Conservation (phyloP, 768 basidiomycete genomes). For the Rhodotorula graminis region DNA sequence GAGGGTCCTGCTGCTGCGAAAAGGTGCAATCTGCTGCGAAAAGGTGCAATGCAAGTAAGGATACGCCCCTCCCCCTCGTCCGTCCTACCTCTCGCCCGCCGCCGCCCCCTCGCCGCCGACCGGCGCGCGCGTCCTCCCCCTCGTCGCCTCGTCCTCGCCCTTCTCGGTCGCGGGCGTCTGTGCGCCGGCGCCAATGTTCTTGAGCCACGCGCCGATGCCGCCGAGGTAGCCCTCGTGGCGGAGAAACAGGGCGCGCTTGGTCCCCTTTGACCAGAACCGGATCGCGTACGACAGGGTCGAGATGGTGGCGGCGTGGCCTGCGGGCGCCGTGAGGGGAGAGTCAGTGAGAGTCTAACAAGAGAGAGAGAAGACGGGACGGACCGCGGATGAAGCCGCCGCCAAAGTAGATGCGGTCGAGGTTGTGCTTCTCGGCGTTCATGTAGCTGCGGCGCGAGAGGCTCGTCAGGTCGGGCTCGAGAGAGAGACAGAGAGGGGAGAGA, state of each 20-base stretch:
- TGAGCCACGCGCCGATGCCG: conserved; percentile 94
- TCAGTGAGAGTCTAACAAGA: neutral
- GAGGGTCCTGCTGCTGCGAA: too few relatives aligned
- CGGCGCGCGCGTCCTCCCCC: neutral
- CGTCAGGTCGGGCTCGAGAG: neutral
- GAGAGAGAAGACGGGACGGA: conserved; percentile 47
- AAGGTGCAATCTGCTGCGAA: too few relatives aligned
- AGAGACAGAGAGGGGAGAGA: neutral
- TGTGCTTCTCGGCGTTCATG: conserved; percentile 99
- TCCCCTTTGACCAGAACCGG: conserved; percentile 98
- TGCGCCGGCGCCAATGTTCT: conserved; percentile 64
- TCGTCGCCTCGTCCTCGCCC: neutral
- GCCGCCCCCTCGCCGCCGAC: neutral
- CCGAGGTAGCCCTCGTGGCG: conserved; percentile 97
- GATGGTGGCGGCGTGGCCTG: conserved; percentile 94
- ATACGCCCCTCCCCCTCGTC: too few relatives aligned
- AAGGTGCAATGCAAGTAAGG: too few relatives aligned
- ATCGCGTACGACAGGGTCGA: conserved; percentile 97
- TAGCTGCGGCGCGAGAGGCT: conserved; percentile 56
- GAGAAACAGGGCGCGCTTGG: conserved; percentile 89
- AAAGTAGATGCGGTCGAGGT: conserved; percentile 94
- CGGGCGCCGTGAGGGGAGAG: neutral
- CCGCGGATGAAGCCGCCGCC: conserved; percentile 98
- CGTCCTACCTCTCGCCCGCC: too few relatives aligned
- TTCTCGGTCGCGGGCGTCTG: neutral